Evolutionary conservation across 495 filamentous ascomycete genomes (phyloP), one percentile per base, ranked within the genome.

Genomic region (Massariosphaeria phaeospora): DNA sequence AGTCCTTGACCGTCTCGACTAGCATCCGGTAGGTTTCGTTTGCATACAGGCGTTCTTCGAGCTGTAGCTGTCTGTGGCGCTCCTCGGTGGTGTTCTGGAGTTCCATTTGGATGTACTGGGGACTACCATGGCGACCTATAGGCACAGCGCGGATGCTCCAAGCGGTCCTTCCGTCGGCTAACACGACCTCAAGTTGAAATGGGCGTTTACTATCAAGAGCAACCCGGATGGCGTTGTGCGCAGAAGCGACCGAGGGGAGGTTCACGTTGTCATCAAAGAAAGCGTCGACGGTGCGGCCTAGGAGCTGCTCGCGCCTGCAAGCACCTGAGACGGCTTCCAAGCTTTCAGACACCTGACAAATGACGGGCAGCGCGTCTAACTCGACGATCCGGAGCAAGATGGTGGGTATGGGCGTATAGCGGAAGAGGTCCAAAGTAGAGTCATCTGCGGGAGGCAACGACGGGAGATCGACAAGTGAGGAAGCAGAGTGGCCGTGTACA

Each of bases 1-100:
- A 85, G 53, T 84, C 81, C 60, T 80, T 81, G 51, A 84, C 79
- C 0, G 77, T 78, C 51, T 84, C 74, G n/a, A 85, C 70, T 7
- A 85, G 67, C 34, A 81, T 74, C n/a, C 75, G 77, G 58, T 82
- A 81, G 0, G 78, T 80, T 61, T 84, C 80, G 51, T 82, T 78
- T 29, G 75, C 61, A 53, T 73, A 73, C 0, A 71, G 49, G 9
- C 78, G 73, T 40, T 76, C 70, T 49, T 66, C 68, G 34, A 67
- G 52, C 20, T 57, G 47, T 12, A 52, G 43, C 23, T 39, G 40
- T 27, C 41, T 53, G 25, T 35, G 46, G 20, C 44, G 47, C 26
- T 52, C 53, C 36, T 54, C 49, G 50, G 58, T 62, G 25, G 36
- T 35, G 25, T 65, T 35, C 30, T 48, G 24, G 25, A 57, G 24